A percentile compares a stretch with the other conserved stretches of the same genome.
Evolutionary conservation across 768 basidiomycete genomes (phyloP).

Genomic region (Lyophyllum atratum): DNA sequence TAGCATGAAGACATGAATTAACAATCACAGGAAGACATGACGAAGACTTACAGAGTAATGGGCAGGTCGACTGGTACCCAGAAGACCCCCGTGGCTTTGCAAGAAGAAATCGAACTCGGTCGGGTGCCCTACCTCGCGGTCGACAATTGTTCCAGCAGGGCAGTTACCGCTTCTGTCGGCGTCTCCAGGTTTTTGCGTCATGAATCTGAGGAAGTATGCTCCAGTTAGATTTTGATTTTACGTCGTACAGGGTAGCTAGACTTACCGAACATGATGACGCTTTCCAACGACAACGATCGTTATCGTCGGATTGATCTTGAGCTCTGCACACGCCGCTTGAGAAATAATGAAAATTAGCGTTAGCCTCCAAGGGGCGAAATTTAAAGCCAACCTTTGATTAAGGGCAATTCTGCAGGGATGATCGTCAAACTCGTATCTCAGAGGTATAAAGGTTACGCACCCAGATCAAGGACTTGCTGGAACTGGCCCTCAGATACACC

Average conservation of each 20-base stretch:
- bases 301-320: conserved; percentile 63
- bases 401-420: conserved; percentile 49
- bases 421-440: neutral
- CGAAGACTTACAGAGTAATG: conserved; percentile 45
- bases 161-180: conserved; percentile 73
- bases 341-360: neutral
- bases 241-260: neutral
- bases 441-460: conserved; percentile 32
- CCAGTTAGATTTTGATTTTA: neutral
- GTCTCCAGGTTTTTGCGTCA: conserved; percentile 31
- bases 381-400: conserved; percentile 50
- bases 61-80: conserved; percentile 66
- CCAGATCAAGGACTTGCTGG: conserved; percentile 51
- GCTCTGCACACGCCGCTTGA: conserved; percentile 61
- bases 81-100: conserved; percentile 73
- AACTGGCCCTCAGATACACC: conserved; percentile 56
- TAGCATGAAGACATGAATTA: neutral
- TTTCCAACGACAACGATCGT: conserved; percentile 84
- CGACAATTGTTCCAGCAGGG: conserved; percentile 78
- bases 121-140: conserved; percentile 68
- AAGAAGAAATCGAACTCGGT: conserved; percentile 80
- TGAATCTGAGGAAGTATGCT: conserved; percentile 29
- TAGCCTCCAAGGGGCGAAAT: neutral
- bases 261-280: conserved; percentile 60
- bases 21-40: neutral